phyloP scores from a whole-genome alignment of 140 eudicot species.

The Flaveria floridana region DNA sequence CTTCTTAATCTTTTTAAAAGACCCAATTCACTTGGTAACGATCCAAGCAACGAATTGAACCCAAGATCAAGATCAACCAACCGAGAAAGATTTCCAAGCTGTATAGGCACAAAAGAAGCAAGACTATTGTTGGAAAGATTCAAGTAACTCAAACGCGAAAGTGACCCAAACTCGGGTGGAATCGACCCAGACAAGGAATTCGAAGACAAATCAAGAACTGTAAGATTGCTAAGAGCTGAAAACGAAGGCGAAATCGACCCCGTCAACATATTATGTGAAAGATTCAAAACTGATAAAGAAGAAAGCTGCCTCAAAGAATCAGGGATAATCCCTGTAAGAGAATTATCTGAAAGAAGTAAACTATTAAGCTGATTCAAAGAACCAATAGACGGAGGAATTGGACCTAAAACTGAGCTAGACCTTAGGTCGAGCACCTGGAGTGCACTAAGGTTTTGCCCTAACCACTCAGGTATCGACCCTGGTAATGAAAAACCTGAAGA shows the following conservation, averaged over 20 bases:
- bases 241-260: conserved; percentile 51
- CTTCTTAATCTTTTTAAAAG: conserved; percentile 39
- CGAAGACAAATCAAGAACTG: conserved; percentile 47
- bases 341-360: conserved; percentile 45
- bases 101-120: conserved; percentile 46
- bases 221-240: conserved; percentile 45
- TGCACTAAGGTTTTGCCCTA: conserved; percentile 44
- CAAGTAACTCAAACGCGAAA: conserved; percentile 39
- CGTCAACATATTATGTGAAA: conserved; percentile 51
- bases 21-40: conserved; percentile 43
- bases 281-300: conserved; percentile 41
- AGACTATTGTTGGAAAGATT: conserved; percentile 56
- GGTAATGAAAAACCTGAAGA: conserved; percentile 57
- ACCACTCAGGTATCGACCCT: conserved; percentile 65
- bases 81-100: conserved; percentile 48
- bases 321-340: conserved; percentile 55
- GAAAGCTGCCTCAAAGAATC: conserved; percentile 41
- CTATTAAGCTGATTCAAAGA: conserved; percentile 34
- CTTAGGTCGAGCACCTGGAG: conserved; percentile 66
- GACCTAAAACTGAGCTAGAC: conserved; percentile 55
- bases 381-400: conserved; percentile 60
- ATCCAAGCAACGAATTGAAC: conserved; percentile 45
- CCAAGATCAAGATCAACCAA: conserved; percentile 60
- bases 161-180: conserved; percentile 40
- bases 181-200: conserved; percentile 67